Percentiles rank a stretch among this genome's conserved stretches.
These are phyloP conservation scores for Luffa acutangula DNA, from an alignment of 306 rosid species.

Conservation along the genomic window DNA sequence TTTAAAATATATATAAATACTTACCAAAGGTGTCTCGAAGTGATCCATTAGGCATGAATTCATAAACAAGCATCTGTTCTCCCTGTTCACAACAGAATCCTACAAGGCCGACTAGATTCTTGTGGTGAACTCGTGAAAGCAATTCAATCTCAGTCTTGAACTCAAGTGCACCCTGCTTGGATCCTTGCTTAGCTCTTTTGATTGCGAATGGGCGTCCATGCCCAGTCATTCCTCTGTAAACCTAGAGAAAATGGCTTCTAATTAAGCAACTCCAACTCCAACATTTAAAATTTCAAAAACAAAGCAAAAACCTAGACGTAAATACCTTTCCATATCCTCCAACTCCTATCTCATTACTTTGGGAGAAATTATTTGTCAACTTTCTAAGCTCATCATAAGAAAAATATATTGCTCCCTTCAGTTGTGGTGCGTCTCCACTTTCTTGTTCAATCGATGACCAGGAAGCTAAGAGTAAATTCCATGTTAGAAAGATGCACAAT, in stretches of 20 bases:
- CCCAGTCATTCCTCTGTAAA: slow-evolving; percentile 50
- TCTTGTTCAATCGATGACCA: slow-evolving; percentile 29
- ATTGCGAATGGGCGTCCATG: slow-evolving; percentile 57
- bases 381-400: slow-evolving; percentile 54
- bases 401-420: slow-evolving; percentile 63
- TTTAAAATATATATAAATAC: neutral
- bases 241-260: slow-evolving; percentile 24
- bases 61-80: slow-evolving; percentile 80
- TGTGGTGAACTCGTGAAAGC: slow-evolving; percentile 82
- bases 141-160: slow-evolving; percentile 84
- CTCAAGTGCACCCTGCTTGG: slow-evolving; percentile 61
- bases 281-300: neutral
- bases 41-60: slow-evolving; percentile 61
- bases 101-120: slow-evolving; percentile 60
- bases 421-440: slow-evolving; percentile 33
- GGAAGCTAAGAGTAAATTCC: slow-evolving; percentile 20
- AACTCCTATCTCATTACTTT: slow-evolving; percentile 36
- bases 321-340: slow-evolving; percentile 82
- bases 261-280: neutral
- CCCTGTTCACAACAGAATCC: slow-evolving; percentile 76
- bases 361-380: slow-evolving; percentile 45
- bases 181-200: slow-evolving; percentile 55
- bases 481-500: too few species aligned
- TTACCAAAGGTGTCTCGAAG: slow-evolving; percentile 65
- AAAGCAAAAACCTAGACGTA: neutral